Conservation (phyloP, 1,284 basidiomycete genomes). For the Schizophyllum commune region DNA sequence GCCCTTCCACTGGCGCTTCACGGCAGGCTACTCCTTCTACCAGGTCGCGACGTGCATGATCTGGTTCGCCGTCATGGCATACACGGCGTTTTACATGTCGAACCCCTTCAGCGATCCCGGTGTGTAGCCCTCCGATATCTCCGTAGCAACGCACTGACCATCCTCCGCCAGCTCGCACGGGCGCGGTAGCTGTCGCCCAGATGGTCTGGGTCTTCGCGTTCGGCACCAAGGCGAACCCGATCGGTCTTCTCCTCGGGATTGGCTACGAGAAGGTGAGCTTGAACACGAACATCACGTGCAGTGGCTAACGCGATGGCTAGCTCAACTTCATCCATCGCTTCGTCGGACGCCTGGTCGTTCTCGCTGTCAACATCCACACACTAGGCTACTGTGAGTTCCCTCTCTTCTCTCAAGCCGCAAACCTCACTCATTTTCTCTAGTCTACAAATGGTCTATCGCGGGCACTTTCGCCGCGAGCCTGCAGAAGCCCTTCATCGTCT, state of each 20-base stretch:
- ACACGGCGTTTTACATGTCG: conserved; percentile 41
- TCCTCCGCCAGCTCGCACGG: conserved; percentile 27
- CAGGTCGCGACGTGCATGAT: conserved; percentile 38
- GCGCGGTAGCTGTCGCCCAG: conserved; percentile 62
- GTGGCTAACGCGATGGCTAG: conserved; percentile 23
- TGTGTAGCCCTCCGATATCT: background rate
- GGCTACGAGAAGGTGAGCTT: conserved; percentile 63
- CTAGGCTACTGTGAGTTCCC: conserved; percentile 32
- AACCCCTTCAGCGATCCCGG: conserved; percentile 45
- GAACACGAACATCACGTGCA: background rate
- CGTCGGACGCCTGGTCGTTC: conserved; percentile 54
- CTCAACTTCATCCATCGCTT: conserved; percentile 78
- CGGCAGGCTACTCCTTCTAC: conserved; percentile 40
- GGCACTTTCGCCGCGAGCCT: conserved; percentile 32
- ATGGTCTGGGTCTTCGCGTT: conserved; percentile 65
- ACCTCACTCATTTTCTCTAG: conserved; percentile 24
- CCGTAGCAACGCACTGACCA: background rate
- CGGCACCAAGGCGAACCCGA: conserved; percentile 66
- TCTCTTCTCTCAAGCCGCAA: background rate
- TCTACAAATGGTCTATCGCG: conserved; percentile 50
- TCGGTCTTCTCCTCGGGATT: conserved; percentile 55
- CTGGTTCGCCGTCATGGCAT: conserved; percentile 44
- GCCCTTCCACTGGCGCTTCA: conserved; percentile 30
- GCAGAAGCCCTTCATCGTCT: conserved; percentile 26
- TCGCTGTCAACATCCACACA: conserved; percentile 60